A percentile compares a stretch with the other conserved stretches of the same genome.
These are phyloP conservation scores for Knufia fluminis DNA, from an alignment of 2,329 filamentous ascomycete species.

Conservation along the genomic window DNA sequence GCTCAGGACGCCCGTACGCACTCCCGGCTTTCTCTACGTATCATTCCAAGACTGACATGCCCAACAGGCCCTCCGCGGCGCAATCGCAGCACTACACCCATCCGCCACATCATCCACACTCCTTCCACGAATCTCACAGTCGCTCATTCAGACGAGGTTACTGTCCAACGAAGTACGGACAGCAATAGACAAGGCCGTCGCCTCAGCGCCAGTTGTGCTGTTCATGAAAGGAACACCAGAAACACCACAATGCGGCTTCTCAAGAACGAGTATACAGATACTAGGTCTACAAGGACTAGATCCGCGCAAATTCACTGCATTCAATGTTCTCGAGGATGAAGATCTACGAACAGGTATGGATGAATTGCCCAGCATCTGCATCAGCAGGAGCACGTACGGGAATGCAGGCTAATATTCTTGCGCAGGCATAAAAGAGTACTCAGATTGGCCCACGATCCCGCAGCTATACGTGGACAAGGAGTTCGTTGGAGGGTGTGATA, in stretches of 20 bases:
- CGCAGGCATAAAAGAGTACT: conserved; percentile 94
- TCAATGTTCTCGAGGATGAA: conserved; percentile 89
- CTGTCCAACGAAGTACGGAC: conserved; percentile 70
- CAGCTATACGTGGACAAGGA: conserved; percentile 94
- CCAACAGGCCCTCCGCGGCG: conserved; percentile 18
- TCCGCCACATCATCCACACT: conserved; percentile 27
- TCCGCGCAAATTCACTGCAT: conserved; percentile 91
- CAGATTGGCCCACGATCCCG: conserved; percentile 97
- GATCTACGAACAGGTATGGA: conserved; percentile 69
- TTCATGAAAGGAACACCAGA: conserved; percentile 99
- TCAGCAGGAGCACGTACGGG: neutral
- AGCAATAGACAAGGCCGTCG: conserved; percentile 85
- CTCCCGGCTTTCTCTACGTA: neutral
- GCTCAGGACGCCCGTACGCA: conserved; percentile 7
- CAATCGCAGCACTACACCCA: conserved; percentile 17
- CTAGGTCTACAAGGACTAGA: conserved; percentile 90
- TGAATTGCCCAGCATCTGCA: conserved; percentile 1
- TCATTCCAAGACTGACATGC: neutral
- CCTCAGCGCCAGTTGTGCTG: conserved; percentile 80
- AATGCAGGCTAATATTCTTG: neutral
- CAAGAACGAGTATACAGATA: conserved; percentile 87
- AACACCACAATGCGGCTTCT: conserved; percentile 93
- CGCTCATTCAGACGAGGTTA: conserved; percentile 38
- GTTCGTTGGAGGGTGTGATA: conserved; percentile 96
- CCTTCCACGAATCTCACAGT: conserved; percentile 21